Evolutionary conservation across 257 asterid genomes (phyloP).

Genomic region (Penstemon davidsonii): DNA sequence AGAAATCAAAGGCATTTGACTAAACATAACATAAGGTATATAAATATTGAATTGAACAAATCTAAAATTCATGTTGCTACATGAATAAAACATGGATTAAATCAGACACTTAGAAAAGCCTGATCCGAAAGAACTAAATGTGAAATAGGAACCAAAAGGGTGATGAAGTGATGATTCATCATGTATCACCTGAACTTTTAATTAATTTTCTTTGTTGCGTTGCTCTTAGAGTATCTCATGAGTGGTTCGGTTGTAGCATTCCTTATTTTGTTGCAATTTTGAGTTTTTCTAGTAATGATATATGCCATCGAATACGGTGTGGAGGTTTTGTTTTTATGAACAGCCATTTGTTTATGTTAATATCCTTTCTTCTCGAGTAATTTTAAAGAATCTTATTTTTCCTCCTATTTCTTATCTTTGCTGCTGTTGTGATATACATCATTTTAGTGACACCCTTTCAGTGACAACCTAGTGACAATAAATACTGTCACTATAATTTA

Average conservation of each 20-base stretch:
- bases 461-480: too few relatives aligned
- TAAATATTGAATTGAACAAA: too few relatives aligned
- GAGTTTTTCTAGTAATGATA: slow-evolving; percentile 18
- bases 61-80: too few relatives aligned
- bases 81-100: too few relatives aligned
- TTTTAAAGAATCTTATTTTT: slow-evolving; percentile 35
- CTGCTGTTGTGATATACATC: slow-evolving; percentile 36
- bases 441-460: too few relatives aligned
- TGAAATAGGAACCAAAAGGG: slow-evolving; percentile 19
- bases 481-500: too few relatives aligned
- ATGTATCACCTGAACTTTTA: slow-evolving; percentile 19
- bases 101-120: neutral
- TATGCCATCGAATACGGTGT: slow-evolving; percentile 30
- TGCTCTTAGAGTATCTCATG: slow-evolving; percentile 24
- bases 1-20: too few relatives aligned
- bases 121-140: slow-evolving; percentile 5
- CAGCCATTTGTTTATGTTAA: slow-evolving; percentile 42
- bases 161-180: slow-evolving; percentile 20
- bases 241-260: slow-evolving; percentile 34
- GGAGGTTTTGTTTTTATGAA: slow-evolving; percentile 38
- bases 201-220: slow-evolving; percentile 26
- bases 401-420: slow-evolving; percentile 24
- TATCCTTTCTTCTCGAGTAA: slow-evolving; percentile 46
- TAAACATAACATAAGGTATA: too few relatives aligned
- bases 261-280: slow-evolving; percentile 27